These are phyloP conservation scores for Fomitopsis pulvina DNA, from an alignment of 768 basidiomycete species.

Conservation along the genomic window DNA sequence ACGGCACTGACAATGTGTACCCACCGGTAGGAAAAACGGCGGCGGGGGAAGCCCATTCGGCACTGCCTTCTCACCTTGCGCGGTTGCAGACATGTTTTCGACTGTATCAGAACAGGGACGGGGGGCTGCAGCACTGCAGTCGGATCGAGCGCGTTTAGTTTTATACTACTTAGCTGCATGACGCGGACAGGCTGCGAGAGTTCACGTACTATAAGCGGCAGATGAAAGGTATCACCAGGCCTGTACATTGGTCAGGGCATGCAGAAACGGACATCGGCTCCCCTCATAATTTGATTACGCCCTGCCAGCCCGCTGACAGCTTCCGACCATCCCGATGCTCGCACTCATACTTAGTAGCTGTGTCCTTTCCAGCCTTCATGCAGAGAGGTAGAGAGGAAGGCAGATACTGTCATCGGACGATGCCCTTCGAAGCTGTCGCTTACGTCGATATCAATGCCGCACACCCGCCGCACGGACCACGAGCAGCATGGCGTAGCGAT, in stretches of 20 bases:
- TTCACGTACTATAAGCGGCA: background rate
- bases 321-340: background rate
- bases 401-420: too few species aligned
- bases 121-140: background rate
- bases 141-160: background rate
- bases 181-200: background rate
- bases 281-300: background rate
- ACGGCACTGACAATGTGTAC: background rate
- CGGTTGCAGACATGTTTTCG: slow-evolving; percentile 1
- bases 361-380: background rate
- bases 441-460: too few species aligned
- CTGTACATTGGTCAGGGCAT: background rate
- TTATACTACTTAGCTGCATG: background rate
- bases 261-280: background rate
- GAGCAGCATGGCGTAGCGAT: too few species aligned
- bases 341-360: background rate
- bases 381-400: too few species aligned
- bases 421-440: too few species aligned
- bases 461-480: too few species aligned
- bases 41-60: slow-evolving; percentile 37
- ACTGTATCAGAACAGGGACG: background rate
- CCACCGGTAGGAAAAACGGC: slow-evolving; percentile 34
- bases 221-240: slow-evolving; percentile 1
- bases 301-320: background rate
- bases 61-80: slow-evolving; percentile 21